Evolutionary conservation across 257 asterid species (phyloP).

Genomic region (Fraxinus pennsylvanica): DNA sequence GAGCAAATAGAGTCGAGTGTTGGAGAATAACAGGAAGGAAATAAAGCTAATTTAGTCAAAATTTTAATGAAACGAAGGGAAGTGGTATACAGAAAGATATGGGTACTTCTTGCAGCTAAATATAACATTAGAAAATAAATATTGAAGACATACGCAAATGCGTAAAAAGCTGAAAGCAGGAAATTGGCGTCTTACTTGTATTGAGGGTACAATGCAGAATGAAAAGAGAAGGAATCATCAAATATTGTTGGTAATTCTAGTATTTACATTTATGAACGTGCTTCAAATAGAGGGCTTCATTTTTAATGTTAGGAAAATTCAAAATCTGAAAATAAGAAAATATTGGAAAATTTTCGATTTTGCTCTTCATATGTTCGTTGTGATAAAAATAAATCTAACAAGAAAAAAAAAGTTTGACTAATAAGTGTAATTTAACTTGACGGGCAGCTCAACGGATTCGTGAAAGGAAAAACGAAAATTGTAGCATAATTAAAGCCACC

Average conservation of each 20-base stretch:
- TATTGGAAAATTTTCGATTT: neutral
- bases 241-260: neutral
- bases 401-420: neutral
- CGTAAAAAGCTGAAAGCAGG: neutral
- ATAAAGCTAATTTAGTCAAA: slow-evolving; percentile 16
- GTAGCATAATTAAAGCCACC: slow-evolving; percentile 47
- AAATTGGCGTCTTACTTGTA: neutral
- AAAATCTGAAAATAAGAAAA: neutral
- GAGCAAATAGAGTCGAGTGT: slow-evolving; percentile 31
- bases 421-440: slow-evolving; percentile 32
- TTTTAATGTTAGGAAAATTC: neutral
- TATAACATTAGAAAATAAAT: neutral
- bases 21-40: slow-evolving; percentile 33
- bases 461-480: slow-evolving; percentile 35
- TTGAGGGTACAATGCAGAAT: neutral
- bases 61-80: slow-evolving; percentile 35
- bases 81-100: slow-evolving; percentile 25
- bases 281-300: neutral
- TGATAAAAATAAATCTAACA: neutral
- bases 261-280: neutral
- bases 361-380: neutral
- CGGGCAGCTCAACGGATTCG: slow-evolving; percentile 39
- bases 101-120: neutral
- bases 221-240: neutral
- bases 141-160: neutral